A percentile compares a stretch with the other conserved stretches of the same genome.
These are phyloP conservation scores for Sugiyamaella grinbergsii DNA, from an alignment of 1,139 yeast genomes.

Conservation along the genomic window DNA sequence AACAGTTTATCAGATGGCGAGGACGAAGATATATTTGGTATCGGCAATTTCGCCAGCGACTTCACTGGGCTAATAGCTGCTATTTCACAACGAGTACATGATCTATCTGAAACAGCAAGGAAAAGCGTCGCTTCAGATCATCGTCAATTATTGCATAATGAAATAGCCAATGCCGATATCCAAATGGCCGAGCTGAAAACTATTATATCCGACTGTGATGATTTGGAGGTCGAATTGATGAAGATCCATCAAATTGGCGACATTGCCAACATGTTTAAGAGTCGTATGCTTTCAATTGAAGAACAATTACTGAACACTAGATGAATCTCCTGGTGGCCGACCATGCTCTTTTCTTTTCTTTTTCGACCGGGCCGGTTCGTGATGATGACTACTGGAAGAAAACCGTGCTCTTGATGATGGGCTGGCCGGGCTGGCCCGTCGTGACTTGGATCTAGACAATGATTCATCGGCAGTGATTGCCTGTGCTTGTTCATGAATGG, in stretches of 20 bases:
- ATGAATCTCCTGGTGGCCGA: neutral
- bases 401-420: constrained; percentile 2
- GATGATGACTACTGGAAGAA: neutral
- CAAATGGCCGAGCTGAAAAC: constrained; percentile 50
- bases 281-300: constrained; percentile 37
- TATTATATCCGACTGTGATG: constrained; percentile 54
- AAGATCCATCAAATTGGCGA: constrained; percentile 65
- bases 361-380: constrained; percentile 1
- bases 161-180: constrained; percentile 41
- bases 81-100: constrained; percentile 30
- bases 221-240: constrained; percentile 61
- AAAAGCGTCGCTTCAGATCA: constrained; percentile 32
- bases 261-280: constrained; percentile 50
- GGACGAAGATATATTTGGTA: constrained; percentile 18
- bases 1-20: constrained; percentile 13
- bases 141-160: constrained; percentile 26
- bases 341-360: neutral
- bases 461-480: constrained; percentile 9
- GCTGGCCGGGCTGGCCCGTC: constrained; percentile 9
- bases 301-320: constrained; percentile 16
- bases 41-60: constrained; percentile 6
- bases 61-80: constrained; percentile 25
- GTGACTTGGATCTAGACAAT: constrained; percentile 4
- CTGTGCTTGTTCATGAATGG: neutral
- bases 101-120: constrained; percentile 33